Base-by-base conservation (phyloP, 495 filamentous ascomycete species). In the Trichoderma gamsii region DNA sequence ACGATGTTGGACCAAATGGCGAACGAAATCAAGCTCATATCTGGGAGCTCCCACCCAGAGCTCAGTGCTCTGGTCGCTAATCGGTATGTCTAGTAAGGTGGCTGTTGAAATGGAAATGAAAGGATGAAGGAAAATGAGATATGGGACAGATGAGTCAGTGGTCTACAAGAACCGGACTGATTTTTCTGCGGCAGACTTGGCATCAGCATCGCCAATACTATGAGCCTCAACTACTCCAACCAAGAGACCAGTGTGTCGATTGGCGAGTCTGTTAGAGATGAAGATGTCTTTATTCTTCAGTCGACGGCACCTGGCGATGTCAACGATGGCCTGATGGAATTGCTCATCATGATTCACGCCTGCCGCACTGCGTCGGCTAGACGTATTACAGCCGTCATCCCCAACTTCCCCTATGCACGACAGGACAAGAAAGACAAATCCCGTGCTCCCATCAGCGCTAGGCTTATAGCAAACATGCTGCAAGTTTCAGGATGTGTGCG, bases 391-490 rank as follows among this genome's bases (percentile, higher is more conserved):
- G 90, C 90, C 70, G 87, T 93, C 67, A 91, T 97, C 65, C 95
- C 95, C 69, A 97, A 99, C 80, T 99, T 97, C 81, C 94, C 93
- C 35, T 97, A 99, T 74, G 94, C 94, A n/a, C 91, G 95, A 35
- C 95, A 99, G 79, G 95, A 99, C 82, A 99, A 99, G 83, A 99
- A 99, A 79, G 95, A 98, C 79, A 96, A 97, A 59, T 90, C 88
- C 61, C 87, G 95, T 68, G 95, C 94, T 32, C 93, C 93, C 16
- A 93, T 92, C 71, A 92, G 89, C 63, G 95, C 95, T 23, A 94
- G 93, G 78, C 81, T 97, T 44, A 95, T 98, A 80, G 95, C 95
- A 35, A 99, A 97, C 77, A 97, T 97, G 93, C 82, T 99, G 67
- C 93, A 97, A 79, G 95, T 93, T 18, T 95, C 95, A 25, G 95